These are phyloP conservation scores for Plectosphaerella plurivora DNA, from an alignment of 2,329 filamentous ascomycete genomes.

Conservation along the genomic window DNA sequence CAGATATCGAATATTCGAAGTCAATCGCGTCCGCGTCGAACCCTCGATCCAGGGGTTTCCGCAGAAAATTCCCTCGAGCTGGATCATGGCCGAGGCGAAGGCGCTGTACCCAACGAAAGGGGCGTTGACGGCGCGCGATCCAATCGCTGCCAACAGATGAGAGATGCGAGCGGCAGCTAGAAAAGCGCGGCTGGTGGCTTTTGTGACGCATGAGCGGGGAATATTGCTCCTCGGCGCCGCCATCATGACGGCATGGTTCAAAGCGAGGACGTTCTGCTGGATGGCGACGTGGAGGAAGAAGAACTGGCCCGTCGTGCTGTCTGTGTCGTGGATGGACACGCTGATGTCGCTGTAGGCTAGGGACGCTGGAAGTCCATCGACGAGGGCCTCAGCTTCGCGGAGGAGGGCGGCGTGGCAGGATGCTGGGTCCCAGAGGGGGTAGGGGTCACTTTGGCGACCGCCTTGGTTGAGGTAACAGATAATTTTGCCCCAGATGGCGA, in stretches of 20 bases:
- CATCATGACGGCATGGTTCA: slow-evolving; percentile 82
- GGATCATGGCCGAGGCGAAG: slow-evolving; percentile 90
- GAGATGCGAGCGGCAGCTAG: slow-evolving; percentile 85
- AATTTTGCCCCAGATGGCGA: slow-evolving; percentile 85
- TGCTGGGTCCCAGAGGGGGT: slow-evolving; percentile 75
- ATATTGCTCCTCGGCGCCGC: slow-evolving; percentile 67
- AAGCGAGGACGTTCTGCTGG: slow-evolving; percentile 84
- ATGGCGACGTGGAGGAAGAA: slow-evolving; percentile 86
- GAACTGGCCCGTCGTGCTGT: slow-evolving; percentile 85
- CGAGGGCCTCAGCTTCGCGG: slow-evolving; percentile 66
- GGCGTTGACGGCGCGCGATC: slow-evolving; percentile 75
- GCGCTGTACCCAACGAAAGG: slow-evolving; percentile 95
- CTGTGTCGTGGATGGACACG: slow-evolving; percentile 75
- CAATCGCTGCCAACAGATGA: slow-evolving; percentile 72
- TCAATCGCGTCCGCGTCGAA: slow-evolving; percentile 76
- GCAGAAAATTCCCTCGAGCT: slow-evolving; percentile 87
- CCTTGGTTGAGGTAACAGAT: slow-evolving; percentile 89
- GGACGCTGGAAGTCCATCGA: slow-evolving; percentile 61
- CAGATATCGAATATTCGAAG: slow-evolving; percentile 84
- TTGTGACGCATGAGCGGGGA: slow-evolving; percentile 72
- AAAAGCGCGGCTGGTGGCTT: slow-evolving; percentile 71
- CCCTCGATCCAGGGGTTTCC: slow-evolving; percentile 72
- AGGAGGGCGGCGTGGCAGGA: slow-evolving; percentile 71
- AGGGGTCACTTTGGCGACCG: slow-evolving; percentile 71
- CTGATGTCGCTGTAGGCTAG: slow-evolving; percentile 79